A percentile compares a stretch with the other conserved stretches of the same genome.
phyloP scores from a whole-genome alignment of 2,329 filamentous ascomycete genomes.

The Penicillium corylophilum region DNA sequence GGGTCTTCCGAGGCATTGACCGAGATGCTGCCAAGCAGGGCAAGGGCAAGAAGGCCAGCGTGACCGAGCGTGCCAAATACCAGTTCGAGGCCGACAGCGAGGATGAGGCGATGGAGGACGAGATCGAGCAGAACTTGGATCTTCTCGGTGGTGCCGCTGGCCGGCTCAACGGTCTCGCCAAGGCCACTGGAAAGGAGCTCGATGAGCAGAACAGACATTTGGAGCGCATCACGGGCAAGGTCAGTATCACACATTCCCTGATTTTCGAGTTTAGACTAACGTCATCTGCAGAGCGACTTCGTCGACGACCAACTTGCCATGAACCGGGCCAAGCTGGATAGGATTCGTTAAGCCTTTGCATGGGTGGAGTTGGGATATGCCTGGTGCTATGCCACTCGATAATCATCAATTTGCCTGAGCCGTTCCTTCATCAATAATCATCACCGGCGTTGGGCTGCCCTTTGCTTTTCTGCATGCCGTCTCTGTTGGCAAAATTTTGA shows the following conservation, averaged over 20 bases:
- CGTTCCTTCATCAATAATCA: constrained; percentile 16
- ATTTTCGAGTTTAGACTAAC: constrained; percentile 20
- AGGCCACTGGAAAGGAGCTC: constrained; percentile 72
- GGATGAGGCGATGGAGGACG: constrained; percentile 67
- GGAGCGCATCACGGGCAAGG: constrained; percentile 75
- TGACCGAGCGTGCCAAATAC: constrained; percentile 68
- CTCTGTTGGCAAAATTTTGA: constrained; percentile 5
- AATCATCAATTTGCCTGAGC: constrained; percentile 10
- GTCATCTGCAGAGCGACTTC: constrained; percentile 64
- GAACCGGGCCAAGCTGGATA: constrained; percentile 70
- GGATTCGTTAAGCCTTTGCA: constrained; percentile 41
- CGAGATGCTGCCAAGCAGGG: constrained; percentile 49
- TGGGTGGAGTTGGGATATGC: constrained; percentile 24
- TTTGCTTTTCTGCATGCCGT: constrained; percentile 4
- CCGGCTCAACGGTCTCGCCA: constrained; percentile 70
- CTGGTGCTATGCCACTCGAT: constrained; percentile 30
- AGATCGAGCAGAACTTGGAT: constrained; percentile 67
- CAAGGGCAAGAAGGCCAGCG: constrained; percentile 52
- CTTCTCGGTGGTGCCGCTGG: constrained; percentile 61
- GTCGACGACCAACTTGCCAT: constrained; percentile 79
- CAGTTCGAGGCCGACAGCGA: constrained; percentile 75
- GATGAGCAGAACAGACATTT: constrained; percentile 76
- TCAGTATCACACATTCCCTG: constrained; percentile 37
- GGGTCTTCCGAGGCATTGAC: constrained; percentile 64
- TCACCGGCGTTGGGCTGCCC: constrained; percentile 24